A percentile compares a stretch with the other conserved stretches of the same genome.
These are phyloP conservation scores for Globisporangium carolinianum DNA, from an alignment of 352 stramenopile genomes.

Conservation along the genomic window DNA sequence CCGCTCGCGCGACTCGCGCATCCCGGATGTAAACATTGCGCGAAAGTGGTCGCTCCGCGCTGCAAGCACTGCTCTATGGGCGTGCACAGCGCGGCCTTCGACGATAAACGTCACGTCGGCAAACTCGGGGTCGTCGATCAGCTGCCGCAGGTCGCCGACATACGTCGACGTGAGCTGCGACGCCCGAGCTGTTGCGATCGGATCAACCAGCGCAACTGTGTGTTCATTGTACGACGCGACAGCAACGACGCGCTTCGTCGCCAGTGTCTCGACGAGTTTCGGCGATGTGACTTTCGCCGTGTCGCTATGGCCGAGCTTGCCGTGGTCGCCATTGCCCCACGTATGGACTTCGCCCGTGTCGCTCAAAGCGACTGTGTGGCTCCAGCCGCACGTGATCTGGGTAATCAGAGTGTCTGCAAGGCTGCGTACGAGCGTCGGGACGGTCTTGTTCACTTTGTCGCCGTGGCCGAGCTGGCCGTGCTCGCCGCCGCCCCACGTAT, in stretches of 20 bases:
- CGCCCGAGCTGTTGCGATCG: constrained; percentile 64
- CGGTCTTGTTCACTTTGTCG: constrained; percentile 94
- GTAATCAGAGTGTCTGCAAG: constrained; percentile 86
- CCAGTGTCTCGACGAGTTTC: constrained; percentile 88
- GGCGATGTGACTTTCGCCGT: constrained; percentile 93
- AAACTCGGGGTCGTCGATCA: constrained; percentile 90
- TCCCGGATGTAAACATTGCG: constrained; percentile 92
- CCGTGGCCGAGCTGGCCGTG: constrained; percentile 95
- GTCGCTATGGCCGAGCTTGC: constrained; percentile 93
- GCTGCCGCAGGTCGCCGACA: constrained; percentile 84
- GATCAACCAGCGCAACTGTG: constrained; percentile 90
- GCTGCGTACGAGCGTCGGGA: constrained; percentile 88
- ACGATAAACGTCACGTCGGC: constrained; percentile 86
- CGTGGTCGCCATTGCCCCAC: constrained; percentile 91
- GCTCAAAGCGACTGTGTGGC: constrained; percentile 92
- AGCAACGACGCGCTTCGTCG: constrained; percentile 90
- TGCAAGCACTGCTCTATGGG: constrained; percentile 88
- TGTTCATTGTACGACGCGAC: constrained; percentile 98
- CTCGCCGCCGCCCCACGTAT: constrained; percentile 86
- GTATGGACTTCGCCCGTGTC: constrained; percentile 91
- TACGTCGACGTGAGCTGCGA: constrained; percentile 83
- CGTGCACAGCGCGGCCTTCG: constrained; percentile 76
- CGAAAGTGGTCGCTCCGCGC: constrained; percentile 93
- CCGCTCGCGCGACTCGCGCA: constrained; percentile 84
- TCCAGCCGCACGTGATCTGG: constrained; percentile 95